Evolutionary conservation across 331 rosid genomes (phyloP).

Genomic region (Saraca asoca): DNA sequence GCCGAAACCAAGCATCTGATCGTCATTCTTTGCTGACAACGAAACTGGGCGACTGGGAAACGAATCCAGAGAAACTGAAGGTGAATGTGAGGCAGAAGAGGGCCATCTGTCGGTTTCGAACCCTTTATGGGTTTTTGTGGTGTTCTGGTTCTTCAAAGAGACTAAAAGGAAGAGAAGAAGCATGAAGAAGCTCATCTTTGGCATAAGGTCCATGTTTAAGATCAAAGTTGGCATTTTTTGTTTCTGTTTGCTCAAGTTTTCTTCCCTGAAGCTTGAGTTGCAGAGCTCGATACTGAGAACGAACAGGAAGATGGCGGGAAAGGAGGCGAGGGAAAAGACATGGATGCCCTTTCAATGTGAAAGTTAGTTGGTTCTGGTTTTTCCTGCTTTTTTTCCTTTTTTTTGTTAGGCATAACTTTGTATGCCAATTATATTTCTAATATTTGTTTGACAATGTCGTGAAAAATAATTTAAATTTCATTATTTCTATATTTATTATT

Average conservation of each 20-base stretch:
- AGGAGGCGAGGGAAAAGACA: neutral
- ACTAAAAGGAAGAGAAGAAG: conserved; percentile 20
- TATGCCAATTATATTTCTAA: too few species aligned
- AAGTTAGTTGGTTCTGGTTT: neutral
- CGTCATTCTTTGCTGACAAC: conserved; percentile 13
- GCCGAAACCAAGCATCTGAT: neutral
- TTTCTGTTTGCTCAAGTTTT: conserved; percentile 2
- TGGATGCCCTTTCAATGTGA: neutral
- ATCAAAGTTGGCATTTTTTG: conserved; percentile 5
- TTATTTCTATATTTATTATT: too few species aligned
- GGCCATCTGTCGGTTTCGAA: neutral
- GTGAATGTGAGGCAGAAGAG: neutral
- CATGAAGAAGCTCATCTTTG: conserved; percentile 15
- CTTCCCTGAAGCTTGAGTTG: neutral
- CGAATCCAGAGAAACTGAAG: conserved; percentile 22
- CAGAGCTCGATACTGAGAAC: neutral
- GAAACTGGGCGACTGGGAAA: neutral
- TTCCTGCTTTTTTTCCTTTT: too few species aligned
- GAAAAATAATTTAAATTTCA: too few species aligned
- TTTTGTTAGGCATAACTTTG: too few species aligned
- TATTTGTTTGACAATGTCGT: too few species aligned
- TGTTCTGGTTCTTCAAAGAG: conserved; percentile 17
- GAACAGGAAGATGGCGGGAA: neutral
- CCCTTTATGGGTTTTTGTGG: neutral
- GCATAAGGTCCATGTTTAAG: neutral